Conservation (phyloP, 2,329 filamentous ascomycete species). For the Microascus cirrosus region DNA sequence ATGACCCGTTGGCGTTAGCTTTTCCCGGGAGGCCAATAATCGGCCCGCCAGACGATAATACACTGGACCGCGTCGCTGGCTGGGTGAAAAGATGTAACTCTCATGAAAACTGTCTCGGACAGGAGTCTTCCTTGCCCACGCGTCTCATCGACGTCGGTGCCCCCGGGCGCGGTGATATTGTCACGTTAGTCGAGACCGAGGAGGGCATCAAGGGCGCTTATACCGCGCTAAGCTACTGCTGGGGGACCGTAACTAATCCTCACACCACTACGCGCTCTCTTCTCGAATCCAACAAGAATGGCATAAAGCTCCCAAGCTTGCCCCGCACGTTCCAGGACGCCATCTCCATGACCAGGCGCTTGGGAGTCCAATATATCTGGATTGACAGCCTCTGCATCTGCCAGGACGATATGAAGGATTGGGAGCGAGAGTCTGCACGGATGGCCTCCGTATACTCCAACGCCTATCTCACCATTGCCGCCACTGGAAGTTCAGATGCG, state of each 20-base stretch:
- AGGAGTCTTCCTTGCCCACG: not conserved
- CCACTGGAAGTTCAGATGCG: not conserved
- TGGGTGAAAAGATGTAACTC: not conserved
- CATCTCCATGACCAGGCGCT: not conserved
- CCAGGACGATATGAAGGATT: slow-evolving; percentile 12
- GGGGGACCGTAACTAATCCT: not conserved
- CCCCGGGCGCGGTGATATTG: not conserved
- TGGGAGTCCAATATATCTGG: slow-evolving; percentile 9
- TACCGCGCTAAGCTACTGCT: not conserved
- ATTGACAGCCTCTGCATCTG: slow-evolving; percentile 16
- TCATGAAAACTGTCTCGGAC: not conserved
- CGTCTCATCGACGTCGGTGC: not conserved
- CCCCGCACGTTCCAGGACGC: not conserved
- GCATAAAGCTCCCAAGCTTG: not conserved
- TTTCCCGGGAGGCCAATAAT: not conserved
- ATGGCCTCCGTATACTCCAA: slow-evolving; percentile 3
- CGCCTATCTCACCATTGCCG: not conserved
- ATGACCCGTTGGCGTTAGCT: not conserved
- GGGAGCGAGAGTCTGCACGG: slow-evolving; percentile 8
- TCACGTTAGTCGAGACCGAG: not conserved
- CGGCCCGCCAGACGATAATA: not conserved
- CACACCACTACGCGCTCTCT: not conserved
- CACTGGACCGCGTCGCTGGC: not conserved
- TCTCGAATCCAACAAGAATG: slow-evolving; percentile 4
- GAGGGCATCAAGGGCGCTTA: not conserved